Evolutionary conservation across 257 asterid genomes (phyloP), one percentile per base, ranked within the genome.

Genomic region (Nicotiana sylvestris): DNA sequence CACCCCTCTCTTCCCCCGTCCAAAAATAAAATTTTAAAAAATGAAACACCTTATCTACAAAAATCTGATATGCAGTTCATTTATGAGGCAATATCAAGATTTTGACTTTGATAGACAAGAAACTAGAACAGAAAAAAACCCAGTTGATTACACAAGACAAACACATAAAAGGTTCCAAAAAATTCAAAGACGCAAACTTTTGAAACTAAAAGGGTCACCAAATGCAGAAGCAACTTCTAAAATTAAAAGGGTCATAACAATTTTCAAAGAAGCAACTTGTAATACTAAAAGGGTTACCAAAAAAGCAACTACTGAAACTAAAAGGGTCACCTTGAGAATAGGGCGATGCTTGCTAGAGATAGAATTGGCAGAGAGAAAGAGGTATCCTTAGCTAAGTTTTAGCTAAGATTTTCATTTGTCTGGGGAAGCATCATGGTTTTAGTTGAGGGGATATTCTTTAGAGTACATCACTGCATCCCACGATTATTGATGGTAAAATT

Each of bases 391-490:
- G 57, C 16, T 62, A 9, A 12, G 4, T 12, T 8, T 65, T 29
- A 35, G 39, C 78, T 12, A 72, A 46, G 61, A 21, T 51, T 51
- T 49, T 27, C 43, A 74, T 49, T 74, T 49, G 58, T 15, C 27
- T 7, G 43, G 58, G 78, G 16, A 67, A 70, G 78, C 78, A 72
- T 72, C 78, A 46, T 1, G 12, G 39, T 15, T 46, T 49, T 13
- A 43, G 64, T 29, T 58, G 13, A 74, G 27, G 2, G 80, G 80
- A 74, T 74, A 74, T 74, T 74, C 80, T 51, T 17, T 74, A 49
- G 9, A 37, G 9, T 39, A 39, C 21, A 21, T 21, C 21, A 21
- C 21, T 21, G 0, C 16, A 49, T 49, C 8, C 39, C 62, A 74
- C 13, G 15, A 51, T 51, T 13, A 21, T 7, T 49, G 13, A 27